phyloP scores from a whole-genome alignment of 495 filamentous ascomycete species.

The Talaromyces trachyspermus region DNA sequence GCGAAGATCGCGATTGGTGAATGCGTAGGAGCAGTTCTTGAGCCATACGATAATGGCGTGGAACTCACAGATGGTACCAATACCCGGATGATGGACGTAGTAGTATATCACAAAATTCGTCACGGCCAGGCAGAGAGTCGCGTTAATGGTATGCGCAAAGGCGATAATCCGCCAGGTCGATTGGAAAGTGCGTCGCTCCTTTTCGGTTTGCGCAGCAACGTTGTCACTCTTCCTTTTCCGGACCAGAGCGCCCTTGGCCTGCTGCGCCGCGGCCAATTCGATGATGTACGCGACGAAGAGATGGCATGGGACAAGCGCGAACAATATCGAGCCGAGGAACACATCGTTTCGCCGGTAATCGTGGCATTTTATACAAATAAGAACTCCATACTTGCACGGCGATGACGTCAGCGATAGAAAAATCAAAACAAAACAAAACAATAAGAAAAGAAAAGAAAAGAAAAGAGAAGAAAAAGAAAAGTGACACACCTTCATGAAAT shows the following conservation, averaged over 20 bases:
- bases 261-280: conserved; percentile 68
- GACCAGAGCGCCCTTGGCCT: conserved; percentile 61
- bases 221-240: conserved; percentile 48
- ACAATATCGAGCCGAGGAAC: conserved; percentile 64
- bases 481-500: conserved; percentile 81
- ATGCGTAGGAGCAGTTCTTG: conserved; percentile 90
- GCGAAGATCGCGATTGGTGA: conserved; percentile 92
- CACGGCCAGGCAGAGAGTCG: conserved; percentile 68
- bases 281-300: conserved; percentile 83
- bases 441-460: too few relatives aligned
- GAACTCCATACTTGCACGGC: conserved; percentile 67
- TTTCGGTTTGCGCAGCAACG: conserved; percentile 46
- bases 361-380: conserved; percentile 87
- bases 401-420: conserved; percentile 1
- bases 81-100: conserved; percentile 83
- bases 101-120: conserved; percentile 84
- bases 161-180: conserved; percentile 73
- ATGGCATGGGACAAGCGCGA: conserved; percentile 80
- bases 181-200: conserved; percentile 46
- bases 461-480: too few relatives aligned
- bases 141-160: conserved; percentile 71
- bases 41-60: conserved; percentile 95
- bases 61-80: conserved; percentile 82
- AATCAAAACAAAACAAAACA: too few relatives aligned
- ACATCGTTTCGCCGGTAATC: conserved; percentile 79